Base-by-base conservation (phyloP, 257 asterid genomes). In the Solanum acaule region DNA sequence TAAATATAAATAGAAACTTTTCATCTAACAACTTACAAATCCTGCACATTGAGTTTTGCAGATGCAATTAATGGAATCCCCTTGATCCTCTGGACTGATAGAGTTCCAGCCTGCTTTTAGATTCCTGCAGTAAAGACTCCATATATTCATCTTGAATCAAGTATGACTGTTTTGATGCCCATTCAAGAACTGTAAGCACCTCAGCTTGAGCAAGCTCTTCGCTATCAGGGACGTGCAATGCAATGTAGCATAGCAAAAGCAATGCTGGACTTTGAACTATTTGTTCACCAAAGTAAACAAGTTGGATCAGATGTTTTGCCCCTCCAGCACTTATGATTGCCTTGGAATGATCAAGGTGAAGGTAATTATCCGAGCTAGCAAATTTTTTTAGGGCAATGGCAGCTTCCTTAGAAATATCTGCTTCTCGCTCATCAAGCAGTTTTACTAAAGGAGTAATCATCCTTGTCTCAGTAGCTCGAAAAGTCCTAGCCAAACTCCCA, bases 21-120 rank as follows among this genome's bases (percentile, higher is more conserved):
- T 34, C 67, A 35, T 72, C 81, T 27, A 72, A 84, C 35, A 37
- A 29, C 67, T 63, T 67, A 72, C 73, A 44, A 31, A 68, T 67
- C 34, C 18, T 75, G 83, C 49, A 68, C 29, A n/a, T 70, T 29
- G 35, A 79, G 67, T 44, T 16, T 15, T 79, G 85, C 38, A 16
- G 40, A 37, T 85, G n/a, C 25, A 73, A 16, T 91, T 88, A 93
- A 89, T 93, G 96, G 91, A 88, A 93, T 29, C 91, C 93, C 88
- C 98, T 91, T 5, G 94, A 88, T 8, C 95, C 94, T 88, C 96
- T 87, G 10, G 98, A 93, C 40, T 93, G 98, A 91, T 93, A 94
- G 42, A 94, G 95, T 91, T 95, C 96, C 91, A 95, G 38, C 90
- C 91, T 91, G n/a, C 92, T 92, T 89, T 92, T 94, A 5, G 96